Base-by-base conservation (phyloP, 129 eudicot species). In the Rutidosis leptorrhynchoides region DNA sequence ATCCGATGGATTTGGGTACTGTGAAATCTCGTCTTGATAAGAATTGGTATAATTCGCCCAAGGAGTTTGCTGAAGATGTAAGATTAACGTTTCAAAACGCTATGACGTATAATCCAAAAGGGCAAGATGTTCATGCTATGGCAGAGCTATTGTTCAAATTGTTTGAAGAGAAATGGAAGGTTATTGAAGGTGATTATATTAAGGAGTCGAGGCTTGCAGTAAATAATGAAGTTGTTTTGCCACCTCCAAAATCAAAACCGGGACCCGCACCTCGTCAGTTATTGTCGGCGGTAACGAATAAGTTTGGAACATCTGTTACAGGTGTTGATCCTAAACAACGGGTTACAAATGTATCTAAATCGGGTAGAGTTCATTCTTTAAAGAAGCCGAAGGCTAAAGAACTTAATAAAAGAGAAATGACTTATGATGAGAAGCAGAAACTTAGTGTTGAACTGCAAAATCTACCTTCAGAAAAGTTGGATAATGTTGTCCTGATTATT, bases 1-100 rank as follows among this genome's bases (percentile, higher is more conserved):
- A 75, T 67, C 98, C 98, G 3, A 92, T 92, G 98, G 98, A 92
- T 67, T 82, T 92, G 56, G 95, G 95, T 51, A 88, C 98, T 15
- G 95, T 92, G 56, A 92, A 88, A 57, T 78, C 87, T 16, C 80
- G 82, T 78, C 72, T 92, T 49, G 77, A 58, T 58, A 77, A 80
- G 58, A 87, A 88, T 42, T 81, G 81, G 88, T 92, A 92, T 83
- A 74, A 83, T 65, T 59, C 95, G 27, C 98, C 98, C 0, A 64
- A 65, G 73, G 95, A 79, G 68, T 92, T 92, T 61, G 87, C 90
- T 0, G 95, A 85, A 62, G 98, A 92, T 80, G 98, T 92, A 15
- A 85, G 95, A 82, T 90, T 83, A 33, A 88, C 95, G 0, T 88
- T 88, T 64, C 83, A 62, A 2, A 92, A 92, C 70, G 98, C 98